These are phyloP conservation scores for Staphylotrichum longicolle DNA, from an alignment of 495 filamentous ascomycete species.

Conservation along the genomic window DNA sequence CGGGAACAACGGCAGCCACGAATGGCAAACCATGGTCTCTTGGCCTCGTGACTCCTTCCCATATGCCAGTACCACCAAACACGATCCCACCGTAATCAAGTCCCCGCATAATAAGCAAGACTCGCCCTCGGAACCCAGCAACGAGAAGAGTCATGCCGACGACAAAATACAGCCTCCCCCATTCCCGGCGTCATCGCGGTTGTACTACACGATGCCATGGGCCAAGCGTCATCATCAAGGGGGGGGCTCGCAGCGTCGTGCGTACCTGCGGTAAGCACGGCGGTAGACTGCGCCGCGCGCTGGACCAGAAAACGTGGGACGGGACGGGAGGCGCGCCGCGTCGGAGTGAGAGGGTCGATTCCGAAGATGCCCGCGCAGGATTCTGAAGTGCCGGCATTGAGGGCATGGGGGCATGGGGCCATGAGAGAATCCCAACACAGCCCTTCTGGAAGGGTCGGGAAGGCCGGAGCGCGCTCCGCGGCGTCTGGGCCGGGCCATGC, in stretches of 20 bases:
- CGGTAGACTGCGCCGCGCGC: background rate
- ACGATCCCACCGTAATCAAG: background rate
- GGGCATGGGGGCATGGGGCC: background rate
- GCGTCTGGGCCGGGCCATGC: background rate
- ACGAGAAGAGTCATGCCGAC: constrained; percentile 5
- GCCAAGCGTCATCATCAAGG: background rate
- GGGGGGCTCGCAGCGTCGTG: background rate
- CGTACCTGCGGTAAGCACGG: background rate
- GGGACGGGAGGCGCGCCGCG: background rate
- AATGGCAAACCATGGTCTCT: too few relatives aligned
- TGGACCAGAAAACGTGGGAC: constrained; percentile 1
- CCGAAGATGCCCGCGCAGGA: background rate
- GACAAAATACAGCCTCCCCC: background rate
- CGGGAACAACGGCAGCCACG: too few relatives aligned
- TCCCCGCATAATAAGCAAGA: background rate
- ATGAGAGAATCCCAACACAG: background rate
- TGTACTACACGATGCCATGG: constrained; percentile 13
- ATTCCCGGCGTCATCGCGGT: constrained; percentile 16
- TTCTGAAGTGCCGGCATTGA: background rate
- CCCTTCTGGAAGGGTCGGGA: constrained; percentile 9
- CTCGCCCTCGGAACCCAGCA: background rate
- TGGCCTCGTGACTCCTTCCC: background rate
- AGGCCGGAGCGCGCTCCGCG: constrained; percentile 5
- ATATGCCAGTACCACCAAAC: background rate
- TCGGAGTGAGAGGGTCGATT: background rate